phyloP scores from a whole-genome alignment of 495 filamentous ascomycete species.

The Staphylotrichum tortipilum region DNA sequence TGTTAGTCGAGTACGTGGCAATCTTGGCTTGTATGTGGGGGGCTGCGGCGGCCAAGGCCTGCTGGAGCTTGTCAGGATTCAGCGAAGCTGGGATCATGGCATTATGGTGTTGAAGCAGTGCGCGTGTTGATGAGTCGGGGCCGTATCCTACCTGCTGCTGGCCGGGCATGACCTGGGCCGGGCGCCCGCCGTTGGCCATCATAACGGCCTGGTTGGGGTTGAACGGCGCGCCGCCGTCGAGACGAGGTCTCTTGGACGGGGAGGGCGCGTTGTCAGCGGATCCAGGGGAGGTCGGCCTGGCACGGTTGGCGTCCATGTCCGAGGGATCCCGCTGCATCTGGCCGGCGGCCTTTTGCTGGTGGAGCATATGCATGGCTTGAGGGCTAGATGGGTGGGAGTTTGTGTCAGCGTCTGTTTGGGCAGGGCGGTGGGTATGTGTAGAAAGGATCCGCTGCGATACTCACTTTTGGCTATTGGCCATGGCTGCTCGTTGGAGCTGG shows the following conservation, averaged over 20 bases:
- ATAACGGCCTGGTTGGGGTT: slow-evolving; percentile 61
- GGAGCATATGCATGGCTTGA: slow-evolving; percentile 59
- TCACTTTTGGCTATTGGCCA: slow-evolving; percentile 71
- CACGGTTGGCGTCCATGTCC: slow-evolving; percentile 76
- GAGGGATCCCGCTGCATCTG: slow-evolving; percentile 82
- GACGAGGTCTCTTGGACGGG: slow-evolving; percentile 81
- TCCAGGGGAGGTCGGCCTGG: slow-evolving; percentile 71
- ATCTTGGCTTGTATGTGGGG: slow-evolving; percentile 66
- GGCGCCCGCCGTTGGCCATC: slow-evolving; percentile 70
- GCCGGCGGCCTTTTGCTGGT: slow-evolving; percentile 50
- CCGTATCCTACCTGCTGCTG: slow-evolving; percentile 62
- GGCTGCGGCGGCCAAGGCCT: slow-evolving; percentile 54
- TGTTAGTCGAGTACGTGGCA: slow-evolving; percentile 74
- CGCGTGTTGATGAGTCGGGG: slow-evolving; percentile 40
- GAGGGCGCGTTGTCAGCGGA: slow-evolving; percentile 83
- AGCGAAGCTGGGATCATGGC: slow-evolving; percentile 68
- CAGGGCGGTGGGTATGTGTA: too few species aligned
- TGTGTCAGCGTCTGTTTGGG: too few species aligned
- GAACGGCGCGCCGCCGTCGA: slow-evolving; percentile 59
- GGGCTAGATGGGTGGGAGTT: slow-evolving; percentile 42
- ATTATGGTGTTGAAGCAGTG: slow-evolving; percentile 64
- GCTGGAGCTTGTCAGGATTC: slow-evolving; percentile 69
- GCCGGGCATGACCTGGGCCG: slow-evolving; percentile 59
- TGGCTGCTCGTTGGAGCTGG: slow-evolving; percentile 60
- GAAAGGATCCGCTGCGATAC: slow-evolving; percentile 24